A percentile compares a stretch with the other conserved stretches of the same genome.
Evolutionary conservation across 768 basidiomycete species (phyloP).

Genomic region (Hirschioporus abietinus): DNA sequence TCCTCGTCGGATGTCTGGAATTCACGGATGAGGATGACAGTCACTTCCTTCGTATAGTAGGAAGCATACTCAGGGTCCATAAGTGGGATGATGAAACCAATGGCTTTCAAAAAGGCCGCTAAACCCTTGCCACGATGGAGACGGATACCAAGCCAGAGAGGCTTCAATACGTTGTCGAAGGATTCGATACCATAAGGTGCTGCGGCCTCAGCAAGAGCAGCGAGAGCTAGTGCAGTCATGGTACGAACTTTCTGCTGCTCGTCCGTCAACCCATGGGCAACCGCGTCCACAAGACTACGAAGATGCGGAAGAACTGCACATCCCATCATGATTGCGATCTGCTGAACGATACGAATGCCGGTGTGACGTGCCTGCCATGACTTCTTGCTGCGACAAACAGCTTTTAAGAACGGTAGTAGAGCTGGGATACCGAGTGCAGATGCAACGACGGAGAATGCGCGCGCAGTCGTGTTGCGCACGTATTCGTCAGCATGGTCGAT

Average conservation of each 20-base stretch:
- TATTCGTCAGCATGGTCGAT: conserved; percentile 99
- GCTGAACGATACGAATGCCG: conserved; percentile 98
- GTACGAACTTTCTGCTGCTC: conserved; percentile 96
- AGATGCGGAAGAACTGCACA: conserved; percentile 97
- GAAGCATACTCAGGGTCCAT: conserved; percentile 99
- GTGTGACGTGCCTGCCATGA: conserved; percentile 99
- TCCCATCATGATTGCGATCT: conserved; percentile 99
- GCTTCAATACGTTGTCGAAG: conserved; percentile 95
- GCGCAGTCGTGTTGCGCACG: conserved; percentile 97
- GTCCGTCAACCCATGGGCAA: conserved; percentile 87
- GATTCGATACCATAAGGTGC: conserved; percentile 99
- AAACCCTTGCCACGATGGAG: conserved; percentile 93
- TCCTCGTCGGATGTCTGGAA: conserved; percentile 99
- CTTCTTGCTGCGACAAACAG: conserved; percentile 97
- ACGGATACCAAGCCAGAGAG: conserved; percentile 90
- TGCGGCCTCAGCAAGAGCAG: conserved; percentile 93
- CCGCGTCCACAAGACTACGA: conserved; percentile 93
- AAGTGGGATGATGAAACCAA: conserved; percentile 98
- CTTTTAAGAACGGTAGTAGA: conserved; percentile 95
- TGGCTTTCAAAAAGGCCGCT: conserved; percentile 94
- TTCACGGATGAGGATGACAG: conserved; percentile 93
- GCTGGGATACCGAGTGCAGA: conserved; percentile 98
- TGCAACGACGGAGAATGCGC: conserved; percentile 98
- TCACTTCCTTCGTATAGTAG: conserved; percentile 98
- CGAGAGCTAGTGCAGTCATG: conserved; percentile 89